phyloP scores from a whole-genome alignment of 2,329 filamentous ascomycete genomes.

The Paracoccidioides lutzii region DNA sequence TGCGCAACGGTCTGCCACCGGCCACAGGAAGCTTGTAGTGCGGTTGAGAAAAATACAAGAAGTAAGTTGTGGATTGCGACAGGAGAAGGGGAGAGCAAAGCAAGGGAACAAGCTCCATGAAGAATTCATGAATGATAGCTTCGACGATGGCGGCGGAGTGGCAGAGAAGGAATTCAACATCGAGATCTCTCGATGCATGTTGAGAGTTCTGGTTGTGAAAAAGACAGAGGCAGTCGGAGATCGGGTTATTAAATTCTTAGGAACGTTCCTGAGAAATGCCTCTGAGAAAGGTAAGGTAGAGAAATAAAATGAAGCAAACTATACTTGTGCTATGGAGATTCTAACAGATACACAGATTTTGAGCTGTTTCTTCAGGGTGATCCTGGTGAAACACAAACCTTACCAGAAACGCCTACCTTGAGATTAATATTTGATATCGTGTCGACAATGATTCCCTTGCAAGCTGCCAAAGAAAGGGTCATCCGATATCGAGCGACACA shows the following conservation, averaged over 20 bases:
- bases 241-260: slow-evolving; percentile 70
- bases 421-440: slow-evolving; percentile 66
- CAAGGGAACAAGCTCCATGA: slow-evolving; percentile 14
- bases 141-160: slow-evolving; percentile 48
- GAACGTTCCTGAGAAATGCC: slow-evolving; percentile 66
- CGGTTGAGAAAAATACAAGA: slow-evolving; percentile 85
- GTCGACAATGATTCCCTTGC: slow-evolving; percentile 58
- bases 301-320: neutral
- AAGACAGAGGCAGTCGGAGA: slow-evolving; percentile 86
- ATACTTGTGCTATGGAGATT: neutral
- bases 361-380: slow-evolving; percentile 49
- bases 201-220: slow-evolving; percentile 74
- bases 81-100: slow-evolving; percentile 23
- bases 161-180: slow-evolving; percentile 77
- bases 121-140: slow-evolving; percentile 24
- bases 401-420: slow-evolving; percentile 72
- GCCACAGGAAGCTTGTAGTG: slow-evolving; percentile 79
- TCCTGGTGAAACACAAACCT: slow-evolving; percentile 54
- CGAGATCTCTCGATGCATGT: slow-evolving; percentile 70
- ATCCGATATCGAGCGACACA: slow-evolving; percentile 84
- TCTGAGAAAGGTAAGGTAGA: slow-evolving; percentile 40
- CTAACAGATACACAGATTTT: slow-evolving; percentile 45
- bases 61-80: slow-evolving; percentile 52
- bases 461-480: slow-evolving; percentile 80
- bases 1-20: slow-evolving; percentile 78